Conservation (phyloP, 192 early-diverging fungal genomes). For the Coemansia sp. region DNA sequence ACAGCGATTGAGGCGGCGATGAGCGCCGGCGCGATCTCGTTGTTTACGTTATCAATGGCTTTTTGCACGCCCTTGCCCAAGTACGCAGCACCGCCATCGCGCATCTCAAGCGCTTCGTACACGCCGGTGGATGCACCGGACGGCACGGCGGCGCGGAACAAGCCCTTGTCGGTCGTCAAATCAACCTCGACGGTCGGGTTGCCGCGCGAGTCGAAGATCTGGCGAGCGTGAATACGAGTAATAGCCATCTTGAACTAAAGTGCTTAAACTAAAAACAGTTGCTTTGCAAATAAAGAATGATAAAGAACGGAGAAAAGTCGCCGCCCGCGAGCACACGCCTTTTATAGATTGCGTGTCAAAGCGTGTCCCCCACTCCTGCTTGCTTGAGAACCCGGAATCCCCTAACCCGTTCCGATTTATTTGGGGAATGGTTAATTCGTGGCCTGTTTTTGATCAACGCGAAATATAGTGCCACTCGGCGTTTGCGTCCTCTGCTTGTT, state of each 20-base stretch:
- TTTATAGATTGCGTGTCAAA: neutral
- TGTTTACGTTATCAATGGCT: constrained; percentile 91
- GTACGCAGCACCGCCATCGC: constrained; percentile 86
- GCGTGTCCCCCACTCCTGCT: neutral
- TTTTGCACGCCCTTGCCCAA: constrained; percentile 94
- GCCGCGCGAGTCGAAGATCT: constrained; percentile 99
- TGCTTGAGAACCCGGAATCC: neutral
- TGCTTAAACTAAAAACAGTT: neutral
- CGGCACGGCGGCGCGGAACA: constrained; percentile 96
- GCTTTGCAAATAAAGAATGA: neutral
- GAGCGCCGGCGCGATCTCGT: constrained; percentile 81
- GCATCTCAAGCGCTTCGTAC: constrained; percentile 98
- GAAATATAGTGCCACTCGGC: constrained; percentile 25
- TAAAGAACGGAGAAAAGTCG: neutral
- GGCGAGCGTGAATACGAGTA: constrained; percentile 81
- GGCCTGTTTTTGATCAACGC: constrained; percentile 1
- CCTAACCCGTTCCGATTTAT: neutral
- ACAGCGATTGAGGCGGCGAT: constrained; percentile 79
- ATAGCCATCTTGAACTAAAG: constrained; percentile 59
- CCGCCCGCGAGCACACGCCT: neutral
- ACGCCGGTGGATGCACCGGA: constrained; percentile 98
- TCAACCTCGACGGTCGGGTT: constrained; percentile 99
- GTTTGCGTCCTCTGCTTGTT: neutral
- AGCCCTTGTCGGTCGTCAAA: constrained; percentile 88
- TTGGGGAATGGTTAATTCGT: no score